Evolutionary conservation across 345 rosid genomes (phyloP), one percentile per base, ranked within the genome.

Genomic region (Microthlaspi erraticum): DNA sequence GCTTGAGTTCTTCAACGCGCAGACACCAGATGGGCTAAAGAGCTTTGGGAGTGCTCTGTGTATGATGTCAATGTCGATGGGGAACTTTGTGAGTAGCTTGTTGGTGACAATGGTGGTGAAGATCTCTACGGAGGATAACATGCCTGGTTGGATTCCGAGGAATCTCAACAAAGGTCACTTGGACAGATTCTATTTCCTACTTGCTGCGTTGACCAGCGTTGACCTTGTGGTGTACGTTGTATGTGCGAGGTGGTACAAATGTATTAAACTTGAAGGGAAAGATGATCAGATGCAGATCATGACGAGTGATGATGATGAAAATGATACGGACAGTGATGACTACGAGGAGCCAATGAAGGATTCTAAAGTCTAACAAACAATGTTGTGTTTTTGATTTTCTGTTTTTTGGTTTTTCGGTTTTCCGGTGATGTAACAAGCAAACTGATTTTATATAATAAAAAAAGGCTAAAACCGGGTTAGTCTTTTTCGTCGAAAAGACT

Each of bases 61-160:
- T 73, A 92, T 92, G 98, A 88, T 96, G 64, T 95, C 99, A 0
- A 95, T 95, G 73, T 95, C 98, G 0, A 79, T 95, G 17, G 99
- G 99, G 31, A 95, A 95, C 88, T 95, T 90, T n/a, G 97, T 92
- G 23, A 95, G 99, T 12, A 90, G 97, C 88, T 83, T 95, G 81
- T 79, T 95, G 9, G 92, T 95, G 66, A 88, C 96, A 13, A 92
- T 85, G 87, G 92, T 92, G 16, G 86, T 90, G 90, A 92, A 92
- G 90, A 86, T 95, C 79, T 95, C 99, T 5, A 80, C 94, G 2
- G 86, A 72, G 60, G 94, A 87, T 71, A 85, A 86, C 79, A 87
- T 87, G 96, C 90, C 97, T 0, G 99, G 98, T 69, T 95, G 99
- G 99, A 88, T 95, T 37, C 96, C 99, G 0, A 86, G 97, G 64